phyloP scores from a whole-genome alignment of 1,284 basidiomycete genomes.

The Trametes hirsuta region DNA sequence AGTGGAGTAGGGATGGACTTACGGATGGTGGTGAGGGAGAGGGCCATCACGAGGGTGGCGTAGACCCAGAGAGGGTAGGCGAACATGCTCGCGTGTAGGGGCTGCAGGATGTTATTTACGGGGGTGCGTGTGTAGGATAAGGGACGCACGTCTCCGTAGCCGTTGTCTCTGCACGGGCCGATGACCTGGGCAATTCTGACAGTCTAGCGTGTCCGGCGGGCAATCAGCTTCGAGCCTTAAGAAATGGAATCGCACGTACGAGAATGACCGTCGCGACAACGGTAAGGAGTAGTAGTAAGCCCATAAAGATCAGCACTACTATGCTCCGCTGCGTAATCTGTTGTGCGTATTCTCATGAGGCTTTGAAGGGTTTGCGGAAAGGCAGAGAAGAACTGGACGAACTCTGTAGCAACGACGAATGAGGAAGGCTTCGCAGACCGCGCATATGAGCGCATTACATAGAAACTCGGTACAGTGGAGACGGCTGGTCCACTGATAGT shows the following conservation, averaged over 20 bases:
- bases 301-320: slow-evolving; percentile 42
- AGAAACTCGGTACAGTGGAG: slow-evolving; percentile 50
- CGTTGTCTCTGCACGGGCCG: slow-evolving; percentile 8
- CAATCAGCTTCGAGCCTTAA: background rate
- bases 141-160: slow-evolving; percentile 27
- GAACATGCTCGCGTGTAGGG: slow-evolving; percentile 36
- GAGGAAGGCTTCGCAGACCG: slow-evolving; percentile 49
- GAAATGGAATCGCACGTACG: slow-evolving; percentile 27
- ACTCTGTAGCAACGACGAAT: slow-evolving; percentile 56
- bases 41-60: slow-evolving; percentile 41
- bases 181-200: slow-evolving; percentile 25
- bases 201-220: slow-evolving; percentile 19
- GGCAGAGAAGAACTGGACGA: slow-evolving; percentile 2
- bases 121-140: background rate
- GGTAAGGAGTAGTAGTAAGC: slow-evolving; percentile 23
- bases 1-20: slow-evolving; percentile 15
- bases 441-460: slow-evolving; percentile 49
- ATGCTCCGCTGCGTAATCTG: slow-evolving; percentile 45
- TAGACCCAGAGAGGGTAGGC: slow-evolving; percentile 31
- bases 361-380: background rate
- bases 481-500: slow-evolving; percentile 39
- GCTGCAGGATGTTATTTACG: slow-evolving; percentile 29
- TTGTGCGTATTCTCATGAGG: too few species aligned
- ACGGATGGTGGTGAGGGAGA: slow-evolving; percentile 46
- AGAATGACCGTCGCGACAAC: slow-evolving; percentile 43